Base-by-base conservation (phyloP, 1,284 basidiomycete species). In the Baeospora myosura region DNA sequence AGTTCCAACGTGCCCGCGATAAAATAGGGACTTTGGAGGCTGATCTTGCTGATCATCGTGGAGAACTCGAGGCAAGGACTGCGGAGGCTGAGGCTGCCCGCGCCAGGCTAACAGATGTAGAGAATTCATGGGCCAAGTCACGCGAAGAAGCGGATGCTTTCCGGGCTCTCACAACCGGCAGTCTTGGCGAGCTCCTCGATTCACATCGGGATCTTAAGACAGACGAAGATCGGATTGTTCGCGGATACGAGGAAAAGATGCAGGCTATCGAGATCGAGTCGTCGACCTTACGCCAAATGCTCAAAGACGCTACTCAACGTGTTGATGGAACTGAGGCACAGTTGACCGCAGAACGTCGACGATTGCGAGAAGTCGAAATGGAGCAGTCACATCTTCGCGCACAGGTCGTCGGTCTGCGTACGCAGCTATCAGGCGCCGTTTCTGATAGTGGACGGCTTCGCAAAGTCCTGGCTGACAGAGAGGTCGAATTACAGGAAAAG, bases 61-160 rank as follows among this genome's bases (percentile, higher is more conserved):
- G 77, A 10, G 90, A 94, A 43, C 65, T 94, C 4, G 90, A 95
- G 58, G 64, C 76, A 18, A 73, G 78, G 43, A 74, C 72, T 1
- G 66, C 74, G 1, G 91, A 94, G 58, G 74, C 79, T 5, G 89
- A 92, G 47, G 61, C 73, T n/a, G 70, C 81, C 1, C 72, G 76
- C 31, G 62, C 68, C 7, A 72, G 81, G 41, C 64, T 89, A 34
- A 68, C 72, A 17, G 88, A 93, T 47, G 78, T 83, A 11, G 88
- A 94, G 60, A 87, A 85, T 52, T 77, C 84, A 7, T 93, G 88
- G 84, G 76, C 87, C 22, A 87, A 87, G 59, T 88, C 88, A 29
- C 78, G 90, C 7, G 88, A 94, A 61, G 92, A 96, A 65, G 88
- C 89, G 3, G 88, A 92, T 57, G 79, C 81, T 2, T 79, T 92